A percentile compares a stretch with the other conserved stretches of the same genome.
These are phyloP conservation scores for Podospora didyma DNA, from an alignment of 495 filamentous ascomycete species.

Conservation along the genomic window DNA sequence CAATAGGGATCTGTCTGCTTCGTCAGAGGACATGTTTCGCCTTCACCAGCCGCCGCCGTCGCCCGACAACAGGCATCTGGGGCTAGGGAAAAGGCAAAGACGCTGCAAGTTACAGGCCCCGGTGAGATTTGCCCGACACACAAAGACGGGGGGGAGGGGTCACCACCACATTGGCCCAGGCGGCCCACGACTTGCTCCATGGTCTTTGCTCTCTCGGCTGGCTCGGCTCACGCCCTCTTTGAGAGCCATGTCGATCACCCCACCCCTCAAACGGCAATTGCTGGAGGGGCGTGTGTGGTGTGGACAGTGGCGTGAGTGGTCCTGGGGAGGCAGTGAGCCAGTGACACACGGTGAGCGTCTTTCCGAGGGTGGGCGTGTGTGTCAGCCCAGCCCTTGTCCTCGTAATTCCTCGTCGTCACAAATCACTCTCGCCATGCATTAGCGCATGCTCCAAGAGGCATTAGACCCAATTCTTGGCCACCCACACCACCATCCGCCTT, in stretches of 20 bases:
- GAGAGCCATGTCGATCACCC: not conserved
- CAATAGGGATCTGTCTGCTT: not conserved
- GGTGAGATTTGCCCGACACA: constrained; percentile 30
- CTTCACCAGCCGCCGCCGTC: constrained; percentile 22
- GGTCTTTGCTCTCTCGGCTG: constrained; percentile 5
- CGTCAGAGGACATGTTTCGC: constrained; percentile 15
- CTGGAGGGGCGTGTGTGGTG: not conserved
- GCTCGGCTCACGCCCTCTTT: not conserved
- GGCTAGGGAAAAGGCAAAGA: constrained; percentile 12
- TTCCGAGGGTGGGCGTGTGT: constrained; percentile 26
- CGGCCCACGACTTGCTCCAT: not conserved
- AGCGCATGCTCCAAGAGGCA: constrained; percentile 25
- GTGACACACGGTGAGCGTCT: constrained; percentile 30
- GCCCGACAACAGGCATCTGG: no score
- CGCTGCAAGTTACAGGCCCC: constrained; percentile 37
- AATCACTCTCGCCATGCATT: constrained; percentile 26
- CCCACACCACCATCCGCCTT: constrained; percentile 14
- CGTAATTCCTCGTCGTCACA: constrained; percentile 31
- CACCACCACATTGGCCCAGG: constrained; percentile 8
- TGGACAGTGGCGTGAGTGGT: constrained; percentile 7
- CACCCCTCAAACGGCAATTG: not conserved
- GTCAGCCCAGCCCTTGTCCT: constrained; percentile 29
- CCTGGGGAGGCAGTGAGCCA: constrained; percentile 8
- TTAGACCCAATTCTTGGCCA: constrained; percentile 20
- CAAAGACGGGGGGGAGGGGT: constrained; percentile 9